Conservation (phyloP, 495 filamentous ascomycete species). For the Talaromyces trachyspermus region DNA sequence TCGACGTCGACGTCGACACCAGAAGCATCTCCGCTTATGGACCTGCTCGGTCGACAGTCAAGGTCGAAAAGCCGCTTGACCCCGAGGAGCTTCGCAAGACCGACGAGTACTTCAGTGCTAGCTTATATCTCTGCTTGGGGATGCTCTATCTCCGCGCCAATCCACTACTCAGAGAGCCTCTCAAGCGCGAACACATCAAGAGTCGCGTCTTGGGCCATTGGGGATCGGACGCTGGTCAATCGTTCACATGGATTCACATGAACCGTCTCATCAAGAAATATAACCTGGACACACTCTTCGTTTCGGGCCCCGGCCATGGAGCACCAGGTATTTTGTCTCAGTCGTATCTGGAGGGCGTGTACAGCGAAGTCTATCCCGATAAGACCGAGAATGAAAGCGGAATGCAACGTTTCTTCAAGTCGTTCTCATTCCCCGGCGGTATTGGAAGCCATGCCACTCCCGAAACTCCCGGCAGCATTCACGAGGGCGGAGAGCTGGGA, state of each 20-base stretch:
- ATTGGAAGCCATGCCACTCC: constrained; percentile 67
- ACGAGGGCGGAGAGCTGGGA: constrained; percentile 71
- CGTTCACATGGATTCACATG: constrained; percentile 71
- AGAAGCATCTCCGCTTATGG: constrained; percentile 55
- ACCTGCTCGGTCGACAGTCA: constrained; percentile 55
- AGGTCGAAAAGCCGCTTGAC: constrained; percentile 44
- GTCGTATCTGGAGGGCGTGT: constrained; percentile 68
- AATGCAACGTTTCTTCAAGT: constrained; percentile 65
- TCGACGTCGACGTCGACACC: constrained; percentile 1
- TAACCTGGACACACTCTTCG: constrained; percentile 58
- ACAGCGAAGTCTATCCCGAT: constrained; percentile 63
- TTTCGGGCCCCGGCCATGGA: constrained; percentile 67
- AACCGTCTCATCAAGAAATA: constrained; percentile 72
- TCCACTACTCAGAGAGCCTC: constrained; percentile 55
- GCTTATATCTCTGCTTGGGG: constrained; percentile 62
- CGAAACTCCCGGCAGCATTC: constrained; percentile 65
- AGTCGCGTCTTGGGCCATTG: constrained; percentile 64
- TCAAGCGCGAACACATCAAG: constrained; percentile 58
- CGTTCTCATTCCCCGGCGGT: constrained; percentile 70
- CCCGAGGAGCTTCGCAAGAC: constrained; percentile 57
- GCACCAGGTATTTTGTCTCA: constrained; percentile 63
- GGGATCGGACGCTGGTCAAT: constrained; percentile 65
- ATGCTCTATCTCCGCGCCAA: constrained; percentile 70
- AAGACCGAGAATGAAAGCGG: constrained; percentile 56
- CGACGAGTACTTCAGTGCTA: constrained; percentile 61